These are phyloP conservation scores for Mayamaea pseudoterrestris DNA, from an alignment of 108 stramenopile species.

Conservation along the genomic window DNA sequence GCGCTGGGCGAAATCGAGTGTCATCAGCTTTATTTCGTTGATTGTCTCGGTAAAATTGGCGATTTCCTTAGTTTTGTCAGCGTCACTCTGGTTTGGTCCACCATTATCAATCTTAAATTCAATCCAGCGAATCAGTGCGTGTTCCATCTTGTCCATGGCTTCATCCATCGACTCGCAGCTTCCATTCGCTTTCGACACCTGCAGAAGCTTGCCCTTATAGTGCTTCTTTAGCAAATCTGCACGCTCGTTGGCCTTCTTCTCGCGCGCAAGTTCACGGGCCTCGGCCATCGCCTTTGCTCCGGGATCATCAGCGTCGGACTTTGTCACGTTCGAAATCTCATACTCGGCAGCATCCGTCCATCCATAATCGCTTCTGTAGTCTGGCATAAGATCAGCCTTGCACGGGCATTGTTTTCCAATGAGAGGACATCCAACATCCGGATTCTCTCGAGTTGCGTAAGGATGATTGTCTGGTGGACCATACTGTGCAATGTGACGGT, in stretches of 20 bases:
- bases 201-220: slow-evolving; percentile 38
- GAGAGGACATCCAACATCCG: slow-evolving; percentile 37
- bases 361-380: slow-evolving; percentile 41
- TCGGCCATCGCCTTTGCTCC: slow-evolving; percentile 45
- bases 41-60: slow-evolving; percentile 27
- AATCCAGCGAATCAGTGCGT: slow-evolving; percentile 26
- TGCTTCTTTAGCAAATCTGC: slow-evolving; percentile 44
- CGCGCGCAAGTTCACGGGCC: slow-evolving; percentile 34
- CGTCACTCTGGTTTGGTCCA: slow-evolving; percentile 25
- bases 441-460: slow-evolving; percentile 31
- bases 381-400: slow-evolving; percentile 33
- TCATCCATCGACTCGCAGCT: slow-evolving; percentile 53
- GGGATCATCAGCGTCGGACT: slow-evolving; percentile 43
- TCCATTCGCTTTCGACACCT: slow-evolving; percentile 46
- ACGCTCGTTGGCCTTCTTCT: slow-evolving; percentile 42
- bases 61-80: slow-evolving; percentile 32
- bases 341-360: slow-evolving; percentile 21
- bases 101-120: slow-evolving; percentile 20
- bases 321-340: slow-evolving; percentile 39
- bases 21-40: slow-evolving; percentile 28
- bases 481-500: slow-evolving; percentile 36
- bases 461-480: slow-evolving; percentile 45
- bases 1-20: slow-evolving; percentile 23
- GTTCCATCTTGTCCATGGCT: slow-evolving; percentile 35
- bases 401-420: slow-evolving; percentile 54